phyloP scores from a whole-genome alignment of 305 asterid species.

The Solanum hybrid region DNA sequence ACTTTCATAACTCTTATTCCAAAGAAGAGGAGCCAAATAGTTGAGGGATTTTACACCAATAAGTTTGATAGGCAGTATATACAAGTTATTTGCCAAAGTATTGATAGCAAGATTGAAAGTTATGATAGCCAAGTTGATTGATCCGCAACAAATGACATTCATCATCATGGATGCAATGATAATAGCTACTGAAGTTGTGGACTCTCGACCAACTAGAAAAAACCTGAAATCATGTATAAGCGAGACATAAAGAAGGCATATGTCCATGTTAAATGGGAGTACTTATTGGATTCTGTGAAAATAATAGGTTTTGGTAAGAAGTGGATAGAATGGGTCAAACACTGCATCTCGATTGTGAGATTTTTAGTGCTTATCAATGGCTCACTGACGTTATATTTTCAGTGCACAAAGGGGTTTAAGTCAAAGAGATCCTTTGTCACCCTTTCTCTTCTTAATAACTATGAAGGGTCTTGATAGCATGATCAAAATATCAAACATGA shows the following conservation, averaged over 20 bases:
- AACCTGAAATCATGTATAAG: background rate
- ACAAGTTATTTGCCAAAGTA: background rate
- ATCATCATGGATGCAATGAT: background rate
- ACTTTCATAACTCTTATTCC: background rate
- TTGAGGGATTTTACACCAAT: background rate
- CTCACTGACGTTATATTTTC: background rate
- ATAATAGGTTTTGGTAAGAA: background rate
- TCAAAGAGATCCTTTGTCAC: background rate
- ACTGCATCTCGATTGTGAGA: background rate
- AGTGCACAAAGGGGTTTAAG: background rate
- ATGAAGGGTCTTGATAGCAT: background rate
- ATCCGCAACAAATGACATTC: background rate
- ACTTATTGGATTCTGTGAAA: background rate
- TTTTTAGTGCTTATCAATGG: background rate
- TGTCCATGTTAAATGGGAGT: background rate
- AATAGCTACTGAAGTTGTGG: background rate
- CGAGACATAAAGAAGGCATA: background rate
- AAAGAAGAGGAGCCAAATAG: background rate
- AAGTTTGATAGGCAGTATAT: background rate
- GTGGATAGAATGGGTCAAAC: background rate
- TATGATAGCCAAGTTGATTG: background rate
- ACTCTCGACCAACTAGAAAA: background rate
- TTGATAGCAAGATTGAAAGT: background rate
- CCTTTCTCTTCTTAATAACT: background rate
- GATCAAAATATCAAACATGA: background rate